Conservation (phyloP, 495 filamentous ascomycete genomes). For the Rhypophila decipiens region DNA sequence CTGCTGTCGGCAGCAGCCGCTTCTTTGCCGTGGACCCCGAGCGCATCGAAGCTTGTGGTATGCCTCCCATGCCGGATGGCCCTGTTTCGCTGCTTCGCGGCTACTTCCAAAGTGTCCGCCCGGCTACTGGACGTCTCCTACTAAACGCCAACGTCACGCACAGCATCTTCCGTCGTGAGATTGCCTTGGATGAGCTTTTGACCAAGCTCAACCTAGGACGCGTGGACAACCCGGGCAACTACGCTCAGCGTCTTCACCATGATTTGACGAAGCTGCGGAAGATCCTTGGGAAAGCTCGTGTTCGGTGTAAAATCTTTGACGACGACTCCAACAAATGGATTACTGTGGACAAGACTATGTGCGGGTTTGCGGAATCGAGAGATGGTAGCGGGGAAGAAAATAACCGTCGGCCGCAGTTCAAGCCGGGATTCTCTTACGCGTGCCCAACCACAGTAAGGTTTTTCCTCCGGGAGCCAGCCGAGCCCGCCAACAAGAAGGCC, state of each 20-base stretch:
- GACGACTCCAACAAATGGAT: conserved; percentile 27
- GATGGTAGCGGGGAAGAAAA: conserved; percentile 4
- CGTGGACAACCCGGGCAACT: background rate
- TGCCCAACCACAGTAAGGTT: conserved; percentile 16
- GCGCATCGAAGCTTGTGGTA: conserved; percentile 15
- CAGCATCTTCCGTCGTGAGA: conserved; percentile 35
- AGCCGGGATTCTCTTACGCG: background rate
- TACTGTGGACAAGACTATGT: conserved; percentile 37
- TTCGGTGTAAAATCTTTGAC: conserved; percentile 33
- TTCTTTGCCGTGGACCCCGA: conserved; percentile 34
- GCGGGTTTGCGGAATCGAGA: conserved; percentile 32
- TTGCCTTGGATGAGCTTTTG: conserved; percentile 20
- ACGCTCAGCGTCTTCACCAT: background rate
- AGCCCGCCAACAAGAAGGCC: background rate
- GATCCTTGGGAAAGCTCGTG: conserved; percentile 41
- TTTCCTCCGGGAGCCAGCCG: conserved; percentile 8
- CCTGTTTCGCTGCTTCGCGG: conserved; percentile 52
- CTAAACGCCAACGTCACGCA: conserved; percentile 54
- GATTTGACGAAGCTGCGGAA: conserved; percentile 23
- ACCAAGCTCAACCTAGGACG: background rate
- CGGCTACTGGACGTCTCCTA: conserved; percentile 56
- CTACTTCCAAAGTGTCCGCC: conserved; percentile 61
- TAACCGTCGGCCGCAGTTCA: background rate
- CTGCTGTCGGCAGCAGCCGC: conserved; percentile 33
- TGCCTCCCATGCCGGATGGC: conserved; percentile 17